Evolutionary conservation across 495 filamentous ascomycete genomes (phyloP).

Genomic region (Lindgomyces ingoldianus): DNA sequence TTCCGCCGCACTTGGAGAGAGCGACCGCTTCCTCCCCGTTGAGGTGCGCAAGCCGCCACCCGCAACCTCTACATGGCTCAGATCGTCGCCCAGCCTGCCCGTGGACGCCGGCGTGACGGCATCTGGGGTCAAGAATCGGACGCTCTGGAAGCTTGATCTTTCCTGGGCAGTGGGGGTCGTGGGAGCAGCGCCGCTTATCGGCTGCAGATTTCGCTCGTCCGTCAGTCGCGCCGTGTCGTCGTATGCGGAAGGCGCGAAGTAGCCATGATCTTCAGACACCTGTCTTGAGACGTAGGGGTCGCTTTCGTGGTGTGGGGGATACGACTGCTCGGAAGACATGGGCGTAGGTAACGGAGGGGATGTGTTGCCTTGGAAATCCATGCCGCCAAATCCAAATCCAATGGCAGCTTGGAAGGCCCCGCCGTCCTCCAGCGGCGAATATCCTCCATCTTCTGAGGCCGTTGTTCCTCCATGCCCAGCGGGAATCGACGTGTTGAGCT

Average conservation of each 20-base stretch:
- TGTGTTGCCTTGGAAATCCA: constrained; percentile 53
- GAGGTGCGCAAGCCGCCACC: constrained; percentile 39
- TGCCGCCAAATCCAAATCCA: constrained; percentile 61
- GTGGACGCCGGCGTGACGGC: constrained; percentile 46
- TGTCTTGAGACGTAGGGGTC: constrained; percentile 50
- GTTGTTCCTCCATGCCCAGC: constrained; percentile 37
- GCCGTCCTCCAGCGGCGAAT: constrained; percentile 51
- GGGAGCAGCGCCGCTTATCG: constrained; percentile 36
- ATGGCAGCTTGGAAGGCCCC: constrained; percentile 62
- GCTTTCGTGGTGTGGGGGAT: constrained; percentile 36
- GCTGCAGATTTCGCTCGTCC: constrained; percentile 40
- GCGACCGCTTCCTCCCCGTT: constrained; percentile 57
- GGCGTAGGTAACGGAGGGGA: constrained; percentile 30
- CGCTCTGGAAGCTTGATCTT: constrained; percentile 64
- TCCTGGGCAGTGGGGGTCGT: constrained; percentile 53
- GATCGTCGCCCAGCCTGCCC: constrained; percentile 67
- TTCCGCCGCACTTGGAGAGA: constrained; percentile 66
- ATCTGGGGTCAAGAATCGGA: constrained; percentile 47
- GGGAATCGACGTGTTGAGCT: constrained; percentile 18
- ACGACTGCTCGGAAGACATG: constrained; percentile 38
- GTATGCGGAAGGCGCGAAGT: constrained; percentile 55
- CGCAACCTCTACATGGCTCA: constrained; percentile 58
- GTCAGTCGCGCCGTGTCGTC: constrained; percentile 58
- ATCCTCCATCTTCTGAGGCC: constrained; percentile 47
- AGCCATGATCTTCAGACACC: constrained; percentile 57